Conservation (phyloP, 257 asterid genomes). For the Przewalskia tangutica region DNA sequence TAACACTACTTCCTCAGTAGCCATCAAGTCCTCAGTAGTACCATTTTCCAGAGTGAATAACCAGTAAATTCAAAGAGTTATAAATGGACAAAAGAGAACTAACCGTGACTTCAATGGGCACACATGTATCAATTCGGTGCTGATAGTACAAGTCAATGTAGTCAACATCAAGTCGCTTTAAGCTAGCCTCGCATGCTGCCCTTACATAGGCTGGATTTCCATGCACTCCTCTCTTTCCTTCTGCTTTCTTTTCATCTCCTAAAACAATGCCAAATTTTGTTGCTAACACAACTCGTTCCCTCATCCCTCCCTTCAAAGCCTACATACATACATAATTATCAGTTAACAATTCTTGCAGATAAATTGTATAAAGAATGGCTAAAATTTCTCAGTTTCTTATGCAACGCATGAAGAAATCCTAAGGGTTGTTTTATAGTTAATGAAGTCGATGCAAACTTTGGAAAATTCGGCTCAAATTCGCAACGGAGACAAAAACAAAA, state of each 20-base stretch:
- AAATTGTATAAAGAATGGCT: not conserved
- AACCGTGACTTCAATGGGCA: slow-evolving; percentile 38
- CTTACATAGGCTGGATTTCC: slow-evolving; percentile 31
- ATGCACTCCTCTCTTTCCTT: not conserved
- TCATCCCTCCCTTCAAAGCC: slow-evolving; percentile 27
- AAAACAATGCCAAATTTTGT: slow-evolving; percentile 20
- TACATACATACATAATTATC: not conserved
- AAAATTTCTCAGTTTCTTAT: not conserved
- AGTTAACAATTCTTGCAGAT: not conserved
- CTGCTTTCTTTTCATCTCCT: not conserved
- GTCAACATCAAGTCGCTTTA: slow-evolving; percentile 27
- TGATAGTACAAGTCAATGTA: slow-evolving; percentile 30
- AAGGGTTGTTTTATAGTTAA: not conserved
- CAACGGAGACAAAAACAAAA: not conserved
- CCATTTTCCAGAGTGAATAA: not conserved
- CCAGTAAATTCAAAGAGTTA: not conserved
- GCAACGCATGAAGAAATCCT: not conserved
- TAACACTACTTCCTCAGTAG: not conserved
- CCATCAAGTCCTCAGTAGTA: not conserved
- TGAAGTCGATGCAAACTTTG: not conserved
- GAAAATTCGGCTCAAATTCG: not conserved
- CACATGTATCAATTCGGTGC: slow-evolving; percentile 23
- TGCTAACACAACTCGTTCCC: slow-evolving; percentile 22
- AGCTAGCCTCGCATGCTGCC: slow-evolving; percentile 28
- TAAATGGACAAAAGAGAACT: not conserved